Evolutionary conservation across 2,329 filamentous ascomycete species (phyloP).

Genomic region (Hypoxylon rubiginosum): DNA sequence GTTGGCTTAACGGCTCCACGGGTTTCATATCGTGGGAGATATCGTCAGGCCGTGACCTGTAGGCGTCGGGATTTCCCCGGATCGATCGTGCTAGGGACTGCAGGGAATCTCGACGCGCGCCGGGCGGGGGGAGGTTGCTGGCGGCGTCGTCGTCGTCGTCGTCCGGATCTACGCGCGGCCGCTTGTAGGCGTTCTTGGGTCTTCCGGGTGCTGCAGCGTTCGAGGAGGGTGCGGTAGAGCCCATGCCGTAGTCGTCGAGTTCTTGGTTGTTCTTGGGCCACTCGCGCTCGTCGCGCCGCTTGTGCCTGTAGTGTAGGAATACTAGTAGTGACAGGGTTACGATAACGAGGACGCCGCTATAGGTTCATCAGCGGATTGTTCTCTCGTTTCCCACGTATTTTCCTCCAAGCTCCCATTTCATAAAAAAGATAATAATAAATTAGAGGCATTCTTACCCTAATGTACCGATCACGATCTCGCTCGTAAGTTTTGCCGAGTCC

Average conservation of each 20-base stretch:
- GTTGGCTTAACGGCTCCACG: constrained; percentile 37
- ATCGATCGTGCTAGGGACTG: constrained; percentile 35
- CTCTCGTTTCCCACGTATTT: not conserved
- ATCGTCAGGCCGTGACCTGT: constrained; percentile 28
- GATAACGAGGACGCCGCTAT: constrained; percentile 45
- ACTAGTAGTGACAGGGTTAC: constrained; percentile 38
- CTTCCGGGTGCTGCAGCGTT: constrained; percentile 10
- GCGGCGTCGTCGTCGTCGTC: constrained; percentile 3
- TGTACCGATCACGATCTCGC: constrained; percentile 43
- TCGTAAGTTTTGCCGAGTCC: constrained; percentile 34
- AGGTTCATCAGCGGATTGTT: not conserved
- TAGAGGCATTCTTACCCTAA: constrained; percentile 42
- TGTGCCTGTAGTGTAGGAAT: constrained; percentile 47
- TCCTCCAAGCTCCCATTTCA: not conserved
- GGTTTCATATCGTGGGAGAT: constrained; percentile 39
- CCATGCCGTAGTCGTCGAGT: constrained; percentile 51
- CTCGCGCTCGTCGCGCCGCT: constrained; percentile 46
- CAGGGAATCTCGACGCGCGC: constrained; percentile 31
- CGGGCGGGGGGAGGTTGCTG: constrained; percentile 23
- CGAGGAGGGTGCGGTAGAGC: constrained; percentile 26
- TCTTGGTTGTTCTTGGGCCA: constrained; percentile 51
- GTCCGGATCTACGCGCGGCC: constrained; percentile 23
- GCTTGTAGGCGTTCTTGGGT: constrained; percentile 38
- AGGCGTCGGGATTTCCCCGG: constrained; percentile 32
- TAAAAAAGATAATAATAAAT: not conserved